These are phyloP conservation scores for Cymbidium sinense DNA, from an alignment of 106 monocot species.

Conservation along the genomic window DNA sequence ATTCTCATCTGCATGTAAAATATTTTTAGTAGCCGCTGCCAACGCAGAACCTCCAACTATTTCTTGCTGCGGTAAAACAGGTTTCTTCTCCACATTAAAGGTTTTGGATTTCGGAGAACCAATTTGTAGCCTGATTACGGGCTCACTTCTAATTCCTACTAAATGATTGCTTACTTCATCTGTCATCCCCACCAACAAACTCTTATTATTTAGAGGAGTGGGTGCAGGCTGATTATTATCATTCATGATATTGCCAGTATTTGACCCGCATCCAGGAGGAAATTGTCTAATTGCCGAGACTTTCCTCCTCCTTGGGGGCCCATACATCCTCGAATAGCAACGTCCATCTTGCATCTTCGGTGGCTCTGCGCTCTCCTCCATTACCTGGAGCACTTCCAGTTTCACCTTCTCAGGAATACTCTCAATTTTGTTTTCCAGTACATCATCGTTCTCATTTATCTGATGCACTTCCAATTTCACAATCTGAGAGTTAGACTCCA, in stretches of 20 bases:
- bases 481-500: neutral
- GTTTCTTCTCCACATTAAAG: neutral
- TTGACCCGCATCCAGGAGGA: constrained; percentile 8
- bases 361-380: neutral
- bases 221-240: neutral
- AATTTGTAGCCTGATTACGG: neutral
- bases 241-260: neutral
- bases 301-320: constrained; percentile 3
- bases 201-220: neutral
- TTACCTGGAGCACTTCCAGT: neutral
- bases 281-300: constrained; percentile 6
- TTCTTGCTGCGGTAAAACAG: neutral
- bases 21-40: neutral
- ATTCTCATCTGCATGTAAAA: neutral
- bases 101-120: neutral
- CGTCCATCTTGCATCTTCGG: neutral
- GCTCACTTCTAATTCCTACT: neutral
- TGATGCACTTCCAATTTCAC: neutral
- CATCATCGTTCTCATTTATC: neutral
- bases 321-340: neutral
- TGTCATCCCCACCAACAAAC: neutral
- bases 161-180: neutral
- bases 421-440: neutral
- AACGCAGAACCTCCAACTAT: neutral
- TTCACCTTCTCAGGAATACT: neutral